Percentiles rank a stretch among this genome's conserved stretches.
Conservation (phyloP, 2,329 filamentous ascomycete genomes). For the Metarhizium anisopliae region DNA sequence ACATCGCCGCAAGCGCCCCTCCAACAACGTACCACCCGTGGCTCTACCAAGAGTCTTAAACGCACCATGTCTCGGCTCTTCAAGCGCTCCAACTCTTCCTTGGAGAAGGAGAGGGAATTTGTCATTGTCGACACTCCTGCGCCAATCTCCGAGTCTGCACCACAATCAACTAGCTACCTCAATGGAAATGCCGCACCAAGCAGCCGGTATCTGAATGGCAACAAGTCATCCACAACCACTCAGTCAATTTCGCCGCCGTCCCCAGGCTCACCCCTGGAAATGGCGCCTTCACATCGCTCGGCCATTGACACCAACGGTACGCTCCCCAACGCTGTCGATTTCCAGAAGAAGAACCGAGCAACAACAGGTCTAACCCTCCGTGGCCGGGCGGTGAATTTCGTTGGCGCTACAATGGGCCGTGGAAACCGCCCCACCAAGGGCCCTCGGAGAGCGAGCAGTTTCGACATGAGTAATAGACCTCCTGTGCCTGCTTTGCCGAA, state of each 20-base stretch:
- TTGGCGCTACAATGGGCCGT: constrained; percentile 18
- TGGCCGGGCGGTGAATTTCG: constrained; percentile 39
- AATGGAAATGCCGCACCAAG: constrained; percentile 3
- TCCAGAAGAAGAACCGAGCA: constrained; percentile 41
- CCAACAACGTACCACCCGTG: constrained; percentile 31
- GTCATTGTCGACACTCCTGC: constrained; percentile 10
- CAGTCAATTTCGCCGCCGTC: constrained; percentile 43
- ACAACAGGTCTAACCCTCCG: constrained; percentile 42
- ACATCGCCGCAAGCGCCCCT: constrained; percentile 19
- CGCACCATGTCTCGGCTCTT: constrained; percentile 43
- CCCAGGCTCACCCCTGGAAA: constrained; percentile 36
- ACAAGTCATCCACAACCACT: constrained; percentile 35
- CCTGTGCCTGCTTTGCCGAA: constrained; percentile 12
- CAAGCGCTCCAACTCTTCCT: constrained; percentile 30
- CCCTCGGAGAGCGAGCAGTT: constrained; percentile 37
- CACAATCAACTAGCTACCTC: constrained; percentile 4
- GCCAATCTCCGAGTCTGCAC: constrained; percentile 12
- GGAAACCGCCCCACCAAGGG: constrained; percentile 15
- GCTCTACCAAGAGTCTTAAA: constrained; percentile 35
- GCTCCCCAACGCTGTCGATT: constrained; percentile 35
- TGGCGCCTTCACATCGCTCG: constrained; percentile 21
- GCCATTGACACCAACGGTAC: constrained; percentile 16
- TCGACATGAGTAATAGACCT: constrained; percentile 29
- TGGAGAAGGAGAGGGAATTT: constrained; percentile 17
- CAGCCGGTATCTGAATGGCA: constrained; percentile 34